Percentiles rank a stretch among this genome's conserved stretches.
phyloP scores from a whole-genome alignment of 495 filamentous ascomycete species.

The Aspergillus funiculosus region DNA sequence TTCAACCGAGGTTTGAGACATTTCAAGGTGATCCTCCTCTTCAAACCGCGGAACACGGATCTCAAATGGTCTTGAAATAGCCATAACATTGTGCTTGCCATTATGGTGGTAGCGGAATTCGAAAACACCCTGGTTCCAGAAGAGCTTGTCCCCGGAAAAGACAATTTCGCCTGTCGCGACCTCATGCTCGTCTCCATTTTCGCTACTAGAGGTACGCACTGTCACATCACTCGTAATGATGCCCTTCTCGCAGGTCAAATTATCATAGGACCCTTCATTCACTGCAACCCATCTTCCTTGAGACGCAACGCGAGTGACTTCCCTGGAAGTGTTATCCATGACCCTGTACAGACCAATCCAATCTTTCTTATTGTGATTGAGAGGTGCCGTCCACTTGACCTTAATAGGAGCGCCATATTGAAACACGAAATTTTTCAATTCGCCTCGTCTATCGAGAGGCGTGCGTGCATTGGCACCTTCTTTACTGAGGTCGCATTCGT shows the following conservation, averaged over 20 bases:
- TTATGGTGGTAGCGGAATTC: slow-evolving; percentile 97
- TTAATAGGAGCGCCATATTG: slow-evolving; percentile 89
- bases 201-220: slow-evolving; percentile 36
- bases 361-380: slow-evolving; percentile 86
- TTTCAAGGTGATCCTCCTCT: slow-evolving; percentile 46
- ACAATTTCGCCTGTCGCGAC: slow-evolving; percentile 66
- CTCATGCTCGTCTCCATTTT: slow-evolving; percentile 41
- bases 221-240: slow-evolving; percentile 63
- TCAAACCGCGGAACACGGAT: slow-evolving; percentile 75
- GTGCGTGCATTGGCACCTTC: slow-evolving; percentile 47
- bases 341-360: slow-evolving; percentile 96
- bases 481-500: slow-evolving; percentile 44
- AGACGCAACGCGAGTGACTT: slow-evolving; percentile 74
- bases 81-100: slow-evolving; percentile 92
- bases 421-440: slow-evolving; percentile 68
- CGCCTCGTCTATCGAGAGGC: slow-evolving; percentile 47
- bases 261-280: slow-evolving; percentile 70
- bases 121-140: slow-evolving; percentile 93
- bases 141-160: slow-evolving; percentile 89
- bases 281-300: slow-evolving; percentile 88
- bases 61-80: slow-evolving; percentile 89
- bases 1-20: slow-evolving; percentile 59
- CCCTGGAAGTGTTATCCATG: slow-evolving; percentile 81
- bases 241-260: slow-evolving; percentile 67
- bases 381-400: slow-evolving; percentile 86